Percentiles rank a stretch among this genome's conserved stretches.
These are phyloP conservation scores for Sungouiozyma intestinalis DNA, from an alignment of 805 yeast genomes.

Conservation along the genomic window DNA sequence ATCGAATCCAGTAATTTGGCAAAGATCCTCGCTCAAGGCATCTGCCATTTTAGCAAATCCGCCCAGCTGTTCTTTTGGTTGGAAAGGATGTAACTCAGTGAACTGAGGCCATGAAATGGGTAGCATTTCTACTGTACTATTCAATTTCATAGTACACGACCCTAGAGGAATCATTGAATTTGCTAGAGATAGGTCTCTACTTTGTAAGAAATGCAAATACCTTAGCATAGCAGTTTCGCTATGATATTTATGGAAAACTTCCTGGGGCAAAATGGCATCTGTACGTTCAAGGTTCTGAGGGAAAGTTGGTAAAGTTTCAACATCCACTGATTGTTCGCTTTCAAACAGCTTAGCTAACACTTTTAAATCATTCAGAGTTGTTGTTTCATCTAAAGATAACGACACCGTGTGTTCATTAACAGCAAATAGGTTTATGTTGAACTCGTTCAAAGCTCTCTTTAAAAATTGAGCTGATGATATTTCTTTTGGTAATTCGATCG, in stretches of 20 bases:
- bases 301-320: conserved; percentile 36
- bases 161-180: conserved; percentile 97
- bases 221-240: conserved; percentile 93
- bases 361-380: conserved; percentile 48
- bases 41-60: conserved; percentile 71
- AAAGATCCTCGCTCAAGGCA: conserved; percentile 75
- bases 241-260: conserved; percentile 78
- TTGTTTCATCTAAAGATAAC: conserved; percentile 87
- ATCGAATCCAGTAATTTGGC: conserved; percentile 87
- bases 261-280: conserved; percentile 53
- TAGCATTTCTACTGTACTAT: conserved; percentile 90
- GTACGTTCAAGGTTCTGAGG: conserved; percentile 43
- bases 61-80: conserved; percentile 75
- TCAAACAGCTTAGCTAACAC: conserved; percentile 50
- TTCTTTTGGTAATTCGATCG: conserved; percentile 39
- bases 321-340: conserved; percentile 12
- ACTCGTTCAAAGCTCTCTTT: conserved; percentile 31
- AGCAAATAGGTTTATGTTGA: conserved; percentile 68
- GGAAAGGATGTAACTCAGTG: conserved; percentile 83
- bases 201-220: conserved; percentile 74
- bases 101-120: conserved; percentile 95
- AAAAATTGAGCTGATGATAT: conserved; percentile 31
- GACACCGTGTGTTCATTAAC: conserved; percentile 53
- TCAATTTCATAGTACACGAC: conserved; percentile 95
- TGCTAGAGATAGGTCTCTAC: conserved; percentile 85